phyloP scores from a whole-genome alignment of 2,329 filamentous ascomycete genomes.

The Nemania abortiva region DNA sequence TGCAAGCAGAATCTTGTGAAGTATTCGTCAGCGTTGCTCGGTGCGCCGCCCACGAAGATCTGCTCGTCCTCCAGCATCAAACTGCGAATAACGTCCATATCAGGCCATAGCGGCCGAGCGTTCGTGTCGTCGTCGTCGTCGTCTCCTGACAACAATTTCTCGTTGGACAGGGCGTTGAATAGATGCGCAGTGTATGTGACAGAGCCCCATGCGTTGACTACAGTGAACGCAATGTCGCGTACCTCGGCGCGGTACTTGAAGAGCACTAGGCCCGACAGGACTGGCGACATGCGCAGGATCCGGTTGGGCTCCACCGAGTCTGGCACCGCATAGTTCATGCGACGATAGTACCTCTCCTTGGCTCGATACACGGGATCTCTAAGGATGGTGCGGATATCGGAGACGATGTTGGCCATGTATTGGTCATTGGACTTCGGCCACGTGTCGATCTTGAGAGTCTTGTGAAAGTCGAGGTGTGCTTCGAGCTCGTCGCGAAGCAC shows the following conservation, averaged over 20 bases:
- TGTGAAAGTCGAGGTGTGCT: conserved; percentile 49
- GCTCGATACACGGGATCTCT: conserved; percentile 43
- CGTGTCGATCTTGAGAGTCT: conserved; percentile 45
- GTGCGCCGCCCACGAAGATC: conserved; percentile 55
- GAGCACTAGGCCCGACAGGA: conserved; percentile 55
- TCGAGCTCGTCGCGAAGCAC: conserved; percentile 44
- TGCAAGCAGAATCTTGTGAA: conserved; percentile 54
- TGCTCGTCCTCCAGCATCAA: conserved; percentile 47
- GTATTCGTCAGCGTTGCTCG: conserved; percentile 50
- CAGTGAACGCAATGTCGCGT: conserved; percentile 51
- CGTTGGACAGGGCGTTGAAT: conserved; percentile 55
- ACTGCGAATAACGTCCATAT: conserved; percentile 54
- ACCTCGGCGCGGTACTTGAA: conserved; percentile 51
- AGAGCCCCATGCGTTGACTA: conserved; percentile 56
- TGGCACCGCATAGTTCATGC: not conserved
- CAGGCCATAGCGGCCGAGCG: conserved; percentile 50
- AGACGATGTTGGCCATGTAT: conserved; percentile 33
- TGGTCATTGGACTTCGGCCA: conserved; percentile 50
- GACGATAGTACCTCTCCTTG: conserved; percentile 23
- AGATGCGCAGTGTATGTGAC: conserved; percentile 55
- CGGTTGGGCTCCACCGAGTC: conserved; percentile 42
- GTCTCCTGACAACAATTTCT: conserved; percentile 44
- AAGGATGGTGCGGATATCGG: conserved; percentile 42
- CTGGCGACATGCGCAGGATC: conserved; percentile 52
- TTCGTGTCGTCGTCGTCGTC: not conserved